phyloP scores from a whole-genome alignment of 2,329 filamentous ascomycete genomes.

The Claviceps sp. region DNA sequence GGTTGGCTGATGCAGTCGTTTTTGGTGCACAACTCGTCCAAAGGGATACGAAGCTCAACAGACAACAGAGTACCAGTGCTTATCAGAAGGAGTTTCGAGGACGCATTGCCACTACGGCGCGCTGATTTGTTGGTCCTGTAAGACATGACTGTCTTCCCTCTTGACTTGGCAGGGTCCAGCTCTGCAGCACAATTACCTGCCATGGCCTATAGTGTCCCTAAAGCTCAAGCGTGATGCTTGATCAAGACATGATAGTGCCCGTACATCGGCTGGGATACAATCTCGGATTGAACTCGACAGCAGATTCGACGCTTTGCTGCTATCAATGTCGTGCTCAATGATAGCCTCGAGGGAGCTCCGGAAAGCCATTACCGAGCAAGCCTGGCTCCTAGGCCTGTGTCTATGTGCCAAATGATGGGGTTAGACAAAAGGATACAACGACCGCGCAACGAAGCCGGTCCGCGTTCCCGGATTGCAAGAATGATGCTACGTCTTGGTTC shows the following conservation, averaged over 20 bases:
- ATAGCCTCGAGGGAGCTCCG: neutral
- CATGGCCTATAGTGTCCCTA: neutral
- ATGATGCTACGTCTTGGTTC: neutral
- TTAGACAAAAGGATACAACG: neutral
- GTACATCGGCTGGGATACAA: neutral
- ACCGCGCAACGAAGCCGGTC: neutral
- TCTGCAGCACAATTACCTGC: too few relatives aligned
- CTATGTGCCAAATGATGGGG: neutral
- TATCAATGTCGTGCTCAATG: neutral
- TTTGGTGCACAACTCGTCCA: neutral
- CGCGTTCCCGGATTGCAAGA: too few relatives aligned
- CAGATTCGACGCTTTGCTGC: too few relatives aligned
- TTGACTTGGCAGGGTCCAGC: neutral
- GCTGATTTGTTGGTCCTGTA: too few relatives aligned
- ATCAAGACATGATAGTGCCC: neutral
- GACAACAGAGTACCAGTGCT: too few relatives aligned
- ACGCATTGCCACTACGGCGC: too few relatives aligned
- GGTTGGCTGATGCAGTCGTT: neutral
- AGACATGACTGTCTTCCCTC: neutral
- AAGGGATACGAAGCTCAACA: neutral
- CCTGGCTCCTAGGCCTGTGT: neutral
- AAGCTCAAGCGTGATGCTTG: neutral
- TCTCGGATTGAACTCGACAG: too few relatives aligned
- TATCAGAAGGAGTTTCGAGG: too few relatives aligned
- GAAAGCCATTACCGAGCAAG: neutral